A percentile compares a stretch with the other conserved stretches of the same genome.
phyloP scores from a whole-genome alignment of 2,329 filamentous ascomycete species.

The Tolypocladium nubicola region DNA sequence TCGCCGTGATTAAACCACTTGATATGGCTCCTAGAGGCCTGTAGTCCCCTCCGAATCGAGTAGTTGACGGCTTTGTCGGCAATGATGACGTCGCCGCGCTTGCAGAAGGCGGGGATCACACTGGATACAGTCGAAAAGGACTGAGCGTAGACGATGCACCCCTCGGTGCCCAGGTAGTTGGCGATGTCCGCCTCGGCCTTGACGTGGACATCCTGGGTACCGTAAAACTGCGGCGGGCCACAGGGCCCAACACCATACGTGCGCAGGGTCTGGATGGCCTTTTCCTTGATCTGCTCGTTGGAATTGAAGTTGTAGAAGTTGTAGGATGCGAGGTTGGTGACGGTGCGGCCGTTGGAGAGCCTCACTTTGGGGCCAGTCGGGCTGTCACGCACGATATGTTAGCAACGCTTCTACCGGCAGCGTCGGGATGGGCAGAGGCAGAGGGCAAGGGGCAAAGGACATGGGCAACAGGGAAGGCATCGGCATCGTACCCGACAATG shows the following conservation, averaged over 20 bases:
- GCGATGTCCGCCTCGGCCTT: constrained; percentile 93
- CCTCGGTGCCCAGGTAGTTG: constrained; percentile 73
- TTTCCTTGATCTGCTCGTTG: constrained; percentile 88
- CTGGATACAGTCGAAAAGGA: constrained; percentile 95
- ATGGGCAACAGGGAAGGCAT: neutral
- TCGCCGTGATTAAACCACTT: constrained; percentile 95
- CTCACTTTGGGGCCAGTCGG: constrained; percentile 86
- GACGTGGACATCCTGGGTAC: constrained; percentile 96
- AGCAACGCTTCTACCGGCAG: neutral
- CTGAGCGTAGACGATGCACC: constrained; percentile 92
- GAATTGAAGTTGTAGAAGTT: constrained; percentile 97
- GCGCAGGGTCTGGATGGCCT: constrained; percentile 85
- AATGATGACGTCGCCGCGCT: constrained; percentile 93
- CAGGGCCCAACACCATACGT: constrained; percentile 96
- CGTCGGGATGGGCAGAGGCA: neutral
- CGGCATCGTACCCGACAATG: constrained; percentile 64
- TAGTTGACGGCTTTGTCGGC: constrained; percentile 91
- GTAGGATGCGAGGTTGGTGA: constrained; percentile 86
- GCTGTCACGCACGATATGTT: constrained; percentile 31
- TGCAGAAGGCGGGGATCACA: constrained; percentile 93
- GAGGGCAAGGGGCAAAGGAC: too few species aligned
- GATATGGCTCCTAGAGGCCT: constrained; percentile 84
- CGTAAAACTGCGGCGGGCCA: constrained; percentile 95
- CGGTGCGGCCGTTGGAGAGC: constrained; percentile 77
- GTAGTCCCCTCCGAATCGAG: constrained; percentile 85